A percentile compares a stretch with the other conserved stretches of the same genome.
phyloP scores from a whole-genome alignment of 2,329 filamentous ascomycete species.

The Atkinsonella hypoxylon region DNA sequence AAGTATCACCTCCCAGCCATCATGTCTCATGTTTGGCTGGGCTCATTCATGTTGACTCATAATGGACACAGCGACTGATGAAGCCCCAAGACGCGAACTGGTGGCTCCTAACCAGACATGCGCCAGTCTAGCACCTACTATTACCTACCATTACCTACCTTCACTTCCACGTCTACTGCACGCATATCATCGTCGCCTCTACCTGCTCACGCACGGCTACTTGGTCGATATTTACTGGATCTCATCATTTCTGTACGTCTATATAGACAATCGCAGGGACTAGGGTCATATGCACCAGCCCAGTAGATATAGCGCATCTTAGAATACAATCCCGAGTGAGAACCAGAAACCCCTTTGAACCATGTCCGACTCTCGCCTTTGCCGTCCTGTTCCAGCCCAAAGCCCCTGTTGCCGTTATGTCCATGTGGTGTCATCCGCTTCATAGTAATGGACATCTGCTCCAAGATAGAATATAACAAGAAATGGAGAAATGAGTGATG shows the following conservation, averaged over 20 bases:
- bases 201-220: not conserved
- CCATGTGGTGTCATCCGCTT: conserved; percentile 4
- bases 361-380: conserved; percentile 6
- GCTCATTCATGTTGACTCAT: no score
- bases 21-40: no score
- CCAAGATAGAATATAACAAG: not conserved
- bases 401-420: not conserved
- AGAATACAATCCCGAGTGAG: conserved; percentile 9
- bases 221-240: not conserved
- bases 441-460: conserved; percentile 1
- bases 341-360: not conserved
- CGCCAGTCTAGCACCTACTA: no score
- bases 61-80: no score
- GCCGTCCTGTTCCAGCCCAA: conserved; percentile 1
- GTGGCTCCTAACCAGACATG: no score
- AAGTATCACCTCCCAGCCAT: no score
- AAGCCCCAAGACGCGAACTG: no score
- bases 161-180: not conserved
- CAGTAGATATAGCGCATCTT: conserved; percentile 3
- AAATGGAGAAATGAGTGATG: conserved; percentile 2
- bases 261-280: conserved; percentile 7
- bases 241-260: conserved; percentile 2
- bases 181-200: no score
- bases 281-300: conserved; percentile 4
- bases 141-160: no score